Conservation (phyloP, 2,329 filamentous ascomycete genomes). For the Neophaeococcomyces aloes region DNA sequence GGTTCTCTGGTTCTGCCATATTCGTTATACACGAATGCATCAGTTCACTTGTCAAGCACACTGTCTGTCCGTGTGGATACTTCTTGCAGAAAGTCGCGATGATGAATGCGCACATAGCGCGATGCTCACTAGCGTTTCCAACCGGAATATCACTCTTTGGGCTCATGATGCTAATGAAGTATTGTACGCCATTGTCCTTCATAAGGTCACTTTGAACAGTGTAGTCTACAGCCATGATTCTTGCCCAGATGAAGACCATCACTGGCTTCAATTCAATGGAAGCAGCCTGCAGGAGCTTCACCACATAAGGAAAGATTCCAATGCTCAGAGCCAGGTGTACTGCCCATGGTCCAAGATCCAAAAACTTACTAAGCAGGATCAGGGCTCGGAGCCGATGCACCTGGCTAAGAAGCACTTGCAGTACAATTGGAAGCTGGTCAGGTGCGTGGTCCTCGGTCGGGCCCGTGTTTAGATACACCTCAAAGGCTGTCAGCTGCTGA, state of each 20-base stretch:
- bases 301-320: constrained; percentile 96
- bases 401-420: constrained; percentile 91
- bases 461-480: constrained; percentile 80
- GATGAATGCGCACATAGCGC: constrained; percentile 98
- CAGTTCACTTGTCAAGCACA: constrained; percentile 81
- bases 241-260: constrained; percentile 99
- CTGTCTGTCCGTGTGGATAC: constrained; percentile 81
- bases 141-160: constrained; percentile 74
- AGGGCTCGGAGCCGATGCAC: constrained; percentile 84
- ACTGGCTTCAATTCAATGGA: constrained; percentile 91
- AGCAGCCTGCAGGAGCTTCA: constrained; percentile 90
- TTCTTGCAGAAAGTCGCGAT: constrained; percentile 94
- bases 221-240: constrained; percentile 87
- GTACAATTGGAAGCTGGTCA: constrained; percentile 88
- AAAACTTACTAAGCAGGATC: constrained; percentile 82
- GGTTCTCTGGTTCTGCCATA: constrained; percentile 74
- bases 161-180: constrained; percentile 88
- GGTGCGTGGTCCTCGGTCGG: constrained; percentile 78
- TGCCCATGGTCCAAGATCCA: constrained; percentile 94
- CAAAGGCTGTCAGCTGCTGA: constrained; percentile 92
- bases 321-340: constrained; percentile 97
- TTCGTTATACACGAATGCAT: constrained; percentile 63
- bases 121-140: constrained; percentile 82
- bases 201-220: constrained; percentile 87
- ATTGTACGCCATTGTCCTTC: constrained; percentile 94